Evolutionary conservation across 164 flowering plant genomes (phyloP).

Genomic region (Protea cynaroides): DNA sequence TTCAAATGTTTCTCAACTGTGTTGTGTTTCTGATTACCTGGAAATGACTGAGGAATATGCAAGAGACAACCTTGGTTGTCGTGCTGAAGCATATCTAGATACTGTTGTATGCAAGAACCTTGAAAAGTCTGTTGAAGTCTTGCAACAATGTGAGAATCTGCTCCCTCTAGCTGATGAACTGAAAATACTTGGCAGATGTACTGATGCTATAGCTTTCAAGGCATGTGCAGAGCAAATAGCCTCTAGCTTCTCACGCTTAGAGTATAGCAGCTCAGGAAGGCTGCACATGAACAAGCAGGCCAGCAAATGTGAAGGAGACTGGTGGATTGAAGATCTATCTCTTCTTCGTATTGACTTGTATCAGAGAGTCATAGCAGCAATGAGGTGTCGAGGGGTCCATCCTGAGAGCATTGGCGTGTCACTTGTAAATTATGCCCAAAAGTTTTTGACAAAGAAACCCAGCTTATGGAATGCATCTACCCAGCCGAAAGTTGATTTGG

Average conservation of each 20-base stretch:
- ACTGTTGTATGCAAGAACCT: slow-evolving; percentile 63
- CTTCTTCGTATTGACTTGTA: slow-evolving; percentile 74
- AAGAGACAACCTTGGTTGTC: slow-evolving; percentile 63
- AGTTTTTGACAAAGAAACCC: slow-evolving; percentile 55
- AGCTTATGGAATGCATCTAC: slow-evolving; percentile 46
- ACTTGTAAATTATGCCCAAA: slow-evolving; percentile 74
- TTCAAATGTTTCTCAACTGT: slow-evolving; percentile 71
- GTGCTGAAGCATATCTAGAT: slow-evolving; percentile 75
- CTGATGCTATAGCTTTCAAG: slow-evolving; percentile 85
- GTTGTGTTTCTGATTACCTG: slow-evolving; percentile 79
- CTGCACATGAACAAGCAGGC: slow-evolving; percentile 66
- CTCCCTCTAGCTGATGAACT: slow-evolving; percentile 92
- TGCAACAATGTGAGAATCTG: slow-evolving; percentile 70
- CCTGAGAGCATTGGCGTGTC: slow-evolving; percentile 90
- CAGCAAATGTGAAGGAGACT: slow-evolving; percentile 57
- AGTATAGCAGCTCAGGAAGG: slow-evolving; percentile 87
- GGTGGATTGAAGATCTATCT: slow-evolving; percentile 92
- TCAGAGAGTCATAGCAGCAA: slow-evolving; percentile 66
- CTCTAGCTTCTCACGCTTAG: slow-evolving; percentile 79
- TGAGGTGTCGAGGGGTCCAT: slow-evolving; percentile 79
- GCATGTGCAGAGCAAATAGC: slow-evolving; percentile 90
- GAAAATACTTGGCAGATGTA: slow-evolving; percentile 57
- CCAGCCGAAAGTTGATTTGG: slow-evolving; percentile 42
- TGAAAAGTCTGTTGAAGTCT: slow-evolving; percentile 67
- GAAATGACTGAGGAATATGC: slow-evolving; percentile 89